Percentiles rank a stretch among this genome's conserved stretches.
Evolutionary conservation across 2,329 filamentous ascomycete genomes (phyloP).

Genomic region (Orbilia oligospora): DNA sequence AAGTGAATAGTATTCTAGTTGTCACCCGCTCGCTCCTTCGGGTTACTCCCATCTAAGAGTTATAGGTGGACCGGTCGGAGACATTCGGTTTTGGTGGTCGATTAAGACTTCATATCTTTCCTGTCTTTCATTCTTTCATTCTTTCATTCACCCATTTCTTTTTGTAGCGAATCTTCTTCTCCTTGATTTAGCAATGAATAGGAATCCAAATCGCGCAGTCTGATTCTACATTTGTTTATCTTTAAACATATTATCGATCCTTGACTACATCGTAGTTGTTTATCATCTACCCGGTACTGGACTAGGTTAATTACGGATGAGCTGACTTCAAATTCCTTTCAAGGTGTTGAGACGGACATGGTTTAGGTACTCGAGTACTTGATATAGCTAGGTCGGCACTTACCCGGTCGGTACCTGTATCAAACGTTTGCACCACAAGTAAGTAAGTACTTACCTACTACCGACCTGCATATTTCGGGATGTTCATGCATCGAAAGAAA

Average conservation of each 20-base stretch:
- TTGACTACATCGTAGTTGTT: background rate
- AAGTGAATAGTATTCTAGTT: background rate
- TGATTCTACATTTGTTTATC: background rate
- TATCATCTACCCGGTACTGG: background rate
- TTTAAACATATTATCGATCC: background rate
- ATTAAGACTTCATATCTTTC: background rate
- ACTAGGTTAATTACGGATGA: background rate
- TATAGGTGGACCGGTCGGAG: constrained; percentile 9
- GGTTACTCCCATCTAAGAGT: constrained; percentile 22
- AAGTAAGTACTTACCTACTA: background rate
- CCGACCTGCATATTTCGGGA: background rate
- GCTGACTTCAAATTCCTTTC: too few species aligned
- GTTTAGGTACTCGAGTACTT: background rate
- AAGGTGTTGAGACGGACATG: too few species aligned
- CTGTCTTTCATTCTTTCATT: background rate
- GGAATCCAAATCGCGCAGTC: background rate
- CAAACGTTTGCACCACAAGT: too few species aligned
- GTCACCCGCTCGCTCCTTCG: constrained; percentile 5
- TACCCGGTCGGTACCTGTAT: too few species aligned
- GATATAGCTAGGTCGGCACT: too few species aligned
- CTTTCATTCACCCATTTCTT: background rate
- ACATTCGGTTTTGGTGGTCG: background rate
- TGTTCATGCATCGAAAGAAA: constrained; percentile 9
- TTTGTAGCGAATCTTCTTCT: constrained; percentile 15
- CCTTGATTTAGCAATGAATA: constrained; percentile 23